A percentile compares a stretch with the other conserved stretches of the same genome.
phyloP scores from a whole-genome alignment of 1,284 basidiomycete species.

The Cystobasidium sp. region DNA sequence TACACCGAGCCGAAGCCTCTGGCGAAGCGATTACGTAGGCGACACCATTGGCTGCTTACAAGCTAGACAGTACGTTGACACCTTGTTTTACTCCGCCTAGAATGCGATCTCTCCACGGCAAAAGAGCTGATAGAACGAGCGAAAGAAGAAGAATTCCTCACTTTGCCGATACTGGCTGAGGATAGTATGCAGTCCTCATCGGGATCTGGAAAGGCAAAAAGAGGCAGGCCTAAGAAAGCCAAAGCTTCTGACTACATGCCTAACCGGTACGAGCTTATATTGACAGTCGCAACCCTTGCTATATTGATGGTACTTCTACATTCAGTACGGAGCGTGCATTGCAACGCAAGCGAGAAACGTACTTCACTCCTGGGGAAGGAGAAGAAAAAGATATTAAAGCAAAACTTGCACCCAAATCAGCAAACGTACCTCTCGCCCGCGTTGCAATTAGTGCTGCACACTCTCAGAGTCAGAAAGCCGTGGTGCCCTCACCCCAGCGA shows the following conservation, averaged over 20 bases:
- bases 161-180: neutral
- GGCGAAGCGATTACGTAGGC: constrained; percentile 16
- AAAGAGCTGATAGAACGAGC: neutral
- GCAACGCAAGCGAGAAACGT: constrained; percentile 3
- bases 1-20: neutral
- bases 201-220: neutral
- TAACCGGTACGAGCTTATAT: neutral
- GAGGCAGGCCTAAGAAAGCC: constrained; percentile 3
- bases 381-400: constrained; percentile 25
- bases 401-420: neutral
- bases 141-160: neutral
- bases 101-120: neutral
- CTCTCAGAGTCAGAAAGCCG: neutral
- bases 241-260: constrained; percentile 10
- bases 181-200: neutral
- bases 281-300: too few species aligned
- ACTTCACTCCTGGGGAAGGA: constrained; percentile 30
- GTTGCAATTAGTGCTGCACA: too few species aligned
- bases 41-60: too few species aligned
- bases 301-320: neutral
- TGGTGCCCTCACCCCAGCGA: neutral
- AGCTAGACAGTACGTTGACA: too few species aligned
- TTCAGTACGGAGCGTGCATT: neutral
- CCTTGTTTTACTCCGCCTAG: too few species aligned
- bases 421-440: neutral